These are phyloP conservation scores for Ceratobasidium sp. DNA, from an alignment of 1,284 basidiomycete genomes.

Conservation along the genomic window DNA sequence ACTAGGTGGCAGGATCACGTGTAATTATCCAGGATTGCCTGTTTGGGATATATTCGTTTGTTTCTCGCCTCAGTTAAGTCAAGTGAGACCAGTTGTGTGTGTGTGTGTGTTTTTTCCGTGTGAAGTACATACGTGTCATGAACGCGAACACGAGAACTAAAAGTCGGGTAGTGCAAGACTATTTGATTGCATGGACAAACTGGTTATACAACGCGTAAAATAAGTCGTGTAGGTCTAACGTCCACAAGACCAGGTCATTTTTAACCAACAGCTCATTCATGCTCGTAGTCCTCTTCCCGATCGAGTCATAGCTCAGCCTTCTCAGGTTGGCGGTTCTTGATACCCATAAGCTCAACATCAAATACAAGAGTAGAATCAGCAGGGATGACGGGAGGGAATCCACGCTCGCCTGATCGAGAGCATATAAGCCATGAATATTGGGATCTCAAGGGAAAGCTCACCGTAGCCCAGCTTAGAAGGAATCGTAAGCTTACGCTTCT, in stretches of 20 bases:
- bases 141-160: no score
- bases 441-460: conserved; percentile 62
- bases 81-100: no score
- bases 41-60: no score
- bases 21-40: no score
- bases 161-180: no score
- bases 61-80: no score
- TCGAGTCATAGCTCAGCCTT: conserved; percentile 37
- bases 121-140: no score
- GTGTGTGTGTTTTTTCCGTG: no score
- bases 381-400: conserved; percentile 84
- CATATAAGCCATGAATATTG: conserved; percentile 45
- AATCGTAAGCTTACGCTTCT: conserved; percentile 92
- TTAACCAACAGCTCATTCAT: not conserved
- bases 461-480: conserved; percentile 85
- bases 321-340: conserved; percentile 58
- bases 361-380: conserved; percentile 88
- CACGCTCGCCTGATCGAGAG: conserved; percentile 71
- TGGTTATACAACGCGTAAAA: not conserved
- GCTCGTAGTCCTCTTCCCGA: not conserved
- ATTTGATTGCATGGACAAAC: not conserved
- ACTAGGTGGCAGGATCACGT: no score
- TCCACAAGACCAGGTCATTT: not conserved
- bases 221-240: not conserved
- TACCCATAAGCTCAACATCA: conserved; percentile 82